phyloP scores from a whole-genome alignment of 768 basidiomycete species.

The Pulveroboletus sp. region DNA sequence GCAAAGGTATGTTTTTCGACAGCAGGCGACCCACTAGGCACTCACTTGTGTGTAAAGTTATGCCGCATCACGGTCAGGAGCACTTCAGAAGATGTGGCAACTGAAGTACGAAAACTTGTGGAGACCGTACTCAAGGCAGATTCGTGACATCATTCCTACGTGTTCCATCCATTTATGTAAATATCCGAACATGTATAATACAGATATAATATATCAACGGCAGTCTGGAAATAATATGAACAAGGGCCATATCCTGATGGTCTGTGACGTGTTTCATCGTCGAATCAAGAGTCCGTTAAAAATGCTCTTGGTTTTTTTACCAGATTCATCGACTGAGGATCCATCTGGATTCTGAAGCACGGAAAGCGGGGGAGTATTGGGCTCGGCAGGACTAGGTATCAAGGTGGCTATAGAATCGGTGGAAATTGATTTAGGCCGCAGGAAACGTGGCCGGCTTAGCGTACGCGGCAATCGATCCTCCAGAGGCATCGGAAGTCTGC shows the following conservation, averaged over 20 bases:
- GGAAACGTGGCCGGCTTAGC: slow-evolving; percentile 20
- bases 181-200: slow-evolving; percentile 23
- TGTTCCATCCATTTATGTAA: slow-evolving; percentile 8
- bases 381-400: slow-evolving; percentile 7
- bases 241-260: not conserved
- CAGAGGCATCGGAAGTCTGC: slow-evolving; percentile 7
- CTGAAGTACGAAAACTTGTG: slow-evolving; percentile 58
- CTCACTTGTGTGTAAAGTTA: slow-evolving; percentile 46
- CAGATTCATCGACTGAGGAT: slow-evolving; percentile 20
- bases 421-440: slow-evolving; percentile 52
- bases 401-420: slow-evolving; percentile 51
- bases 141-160: slow-evolving; percentile 7
- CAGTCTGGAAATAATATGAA: slow-evolving; percentile 8
- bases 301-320: slow-evolving; percentile 37
- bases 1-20: slow-evolving; percentile 67
- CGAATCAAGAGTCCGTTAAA: slow-evolving; percentile 40
- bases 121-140: slow-evolving; percentile 37
- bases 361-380: slow-evolving; percentile 5
- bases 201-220: slow-evolving; percentile 20
- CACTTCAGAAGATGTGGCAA: slow-evolving; percentile 88
- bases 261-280: slow-evolving; percentile 24
- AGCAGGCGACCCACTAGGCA: not conserved
- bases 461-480: slow-evolving; percentile 21
- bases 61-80: slow-evolving; percentile 93
- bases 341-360: slow-evolving; percentile 2